Base-by-base conservation (phyloP, 257 asterid genomes). In the Linaria vulgaris region DNA sequence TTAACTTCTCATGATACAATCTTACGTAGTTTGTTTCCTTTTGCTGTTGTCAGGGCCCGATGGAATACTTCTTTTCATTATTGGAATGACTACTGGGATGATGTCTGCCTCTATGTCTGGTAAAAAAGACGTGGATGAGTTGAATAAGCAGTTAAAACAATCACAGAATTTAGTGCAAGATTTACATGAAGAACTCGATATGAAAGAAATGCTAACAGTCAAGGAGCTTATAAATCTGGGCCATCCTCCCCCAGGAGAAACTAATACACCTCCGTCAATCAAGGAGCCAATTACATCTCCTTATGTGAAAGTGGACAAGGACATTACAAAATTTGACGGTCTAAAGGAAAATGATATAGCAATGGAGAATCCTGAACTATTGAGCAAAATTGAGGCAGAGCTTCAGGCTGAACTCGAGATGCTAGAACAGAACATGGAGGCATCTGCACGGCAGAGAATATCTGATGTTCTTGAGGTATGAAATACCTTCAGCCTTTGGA, bases 331-430 rank as follows among this genome's bases (percentile, higher is more conserved):
- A n/a, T n/a, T n/a, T 23, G 71, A 45, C 31, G n/a, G 55, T 64
- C 23, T 30, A 20, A 67, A 45, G 46, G 68, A 47, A 50, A 50
- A 41, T 22, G 67, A 75, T 37, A 66, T 24, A 9, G 59, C 48
- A 20, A 59, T 53, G 2, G 87, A 78, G 72, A 74, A 74, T 50
- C 71, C 59, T 3, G 75, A 72, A 59, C 39, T 70, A 34, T 75
- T 69, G 82, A 83, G 81, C 80, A 69, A 72, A 78, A 87, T 89
- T 22, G 97, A 87, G 72, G 89, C 87, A 20, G 94, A 89, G 67
- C 95, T 89, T 69, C 82, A 84, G 69, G 88, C 86, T 56, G 97
- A 89, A 74, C 80, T 89, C 52, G 95, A 78, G 79, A 81, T 85
- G 74, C 77, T 89, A 54, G 95, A 83, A 66, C 63, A 69, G 16